These are phyloP conservation scores for Niebla homalea DNA, from an alignment of 495 filamentous ascomycete species.

Conservation along the genomic window DNA sequence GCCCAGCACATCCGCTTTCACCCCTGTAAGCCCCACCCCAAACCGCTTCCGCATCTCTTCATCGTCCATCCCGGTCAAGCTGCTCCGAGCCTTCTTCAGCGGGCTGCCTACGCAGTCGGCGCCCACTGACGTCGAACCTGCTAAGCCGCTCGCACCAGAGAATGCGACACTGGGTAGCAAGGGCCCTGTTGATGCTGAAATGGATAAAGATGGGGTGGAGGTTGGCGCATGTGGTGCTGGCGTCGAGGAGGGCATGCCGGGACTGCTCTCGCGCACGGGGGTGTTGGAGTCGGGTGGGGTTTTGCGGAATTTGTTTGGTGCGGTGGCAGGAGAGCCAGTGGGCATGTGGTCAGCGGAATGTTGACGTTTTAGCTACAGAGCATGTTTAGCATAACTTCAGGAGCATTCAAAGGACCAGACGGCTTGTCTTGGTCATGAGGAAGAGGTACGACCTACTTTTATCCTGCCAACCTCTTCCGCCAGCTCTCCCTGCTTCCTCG, in stretches of 20 bases:
- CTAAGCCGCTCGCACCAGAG: constrained; percentile 2
- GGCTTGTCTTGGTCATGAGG: not conserved
- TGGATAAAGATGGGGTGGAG: constrained; percentile 27
- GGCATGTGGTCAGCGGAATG: constrained; percentile 70
- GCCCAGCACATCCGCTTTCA: constrained; percentile 26
- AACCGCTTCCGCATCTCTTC: constrained; percentile 37
- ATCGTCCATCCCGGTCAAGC: constrained; percentile 49
- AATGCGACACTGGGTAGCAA: constrained; percentile 18
- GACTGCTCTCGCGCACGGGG: not conserved
- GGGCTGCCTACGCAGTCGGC: constrained; percentile 59
- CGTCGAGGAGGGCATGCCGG: not conserved
- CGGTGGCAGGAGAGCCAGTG: constrained; percentile 29
- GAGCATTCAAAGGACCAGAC: not conserved
- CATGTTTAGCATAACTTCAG: constrained; percentile 7
- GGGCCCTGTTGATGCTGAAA: constrained; percentile 18
- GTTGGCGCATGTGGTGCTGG: constrained; percentile 32
- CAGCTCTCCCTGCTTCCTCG: constrained; percentile 68
- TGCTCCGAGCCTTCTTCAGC: constrained; percentile 69
- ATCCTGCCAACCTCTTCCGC: constrained; percentile 86
- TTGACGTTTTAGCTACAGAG: constrained; percentile 73
- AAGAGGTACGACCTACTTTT: constrained; percentile 48
- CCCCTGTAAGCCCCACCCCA: constrained; percentile 28
- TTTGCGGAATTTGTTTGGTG: constrained; percentile 18
- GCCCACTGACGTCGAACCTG: constrained; percentile 29
- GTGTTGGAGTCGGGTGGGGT: constrained; percentile 19